Evolutionary conservation across 192 early-diverging fungal genomes (phyloP).

Genomic region (Thamnidium elegans): DNA sequence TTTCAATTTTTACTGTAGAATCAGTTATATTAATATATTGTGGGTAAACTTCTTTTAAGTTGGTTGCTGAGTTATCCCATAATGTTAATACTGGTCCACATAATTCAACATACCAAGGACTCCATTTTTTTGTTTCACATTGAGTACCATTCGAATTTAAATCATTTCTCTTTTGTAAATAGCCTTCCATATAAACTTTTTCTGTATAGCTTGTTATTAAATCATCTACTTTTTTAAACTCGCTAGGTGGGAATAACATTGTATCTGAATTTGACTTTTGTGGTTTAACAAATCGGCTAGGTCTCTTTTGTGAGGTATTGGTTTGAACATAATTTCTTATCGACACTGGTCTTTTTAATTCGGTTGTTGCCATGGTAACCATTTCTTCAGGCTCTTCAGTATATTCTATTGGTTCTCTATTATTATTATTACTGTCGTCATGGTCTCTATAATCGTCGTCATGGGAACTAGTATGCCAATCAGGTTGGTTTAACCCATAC

Average conservation of each 20-base stretch:
- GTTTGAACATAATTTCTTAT: constrained; percentile 4
- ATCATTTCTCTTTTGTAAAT: constrained; percentile 68
- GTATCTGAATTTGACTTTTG: constrained; percentile 1
- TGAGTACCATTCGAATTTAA: constrained; percentile 54
- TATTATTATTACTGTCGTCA: not conserved
- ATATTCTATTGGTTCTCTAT: too few relatives aligned
- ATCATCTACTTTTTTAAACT: constrained; percentile 44
- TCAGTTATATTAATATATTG: constrained; percentile 79
- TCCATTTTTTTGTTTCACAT: constrained; percentile 57
- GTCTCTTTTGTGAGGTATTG: constrained; percentile 5
- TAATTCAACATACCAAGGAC: constrained; percentile 72
- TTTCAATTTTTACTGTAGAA: constrained; percentile 58
- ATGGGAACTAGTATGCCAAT: constrained; percentile 14
- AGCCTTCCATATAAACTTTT: constrained; percentile 69
- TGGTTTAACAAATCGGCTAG: constrained; percentile 33
- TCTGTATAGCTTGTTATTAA: constrained; percentile 62
- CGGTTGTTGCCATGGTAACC: not conserved
- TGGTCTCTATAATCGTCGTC: constrained; percentile 3
- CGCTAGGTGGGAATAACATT: constrained; percentile 23
- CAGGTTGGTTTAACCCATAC: constrained; percentile 25
- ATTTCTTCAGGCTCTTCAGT: not conserved
- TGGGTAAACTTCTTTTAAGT: constrained; percentile 47
- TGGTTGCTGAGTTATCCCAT: constrained; percentile 42
- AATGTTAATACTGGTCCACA: constrained; percentile 68
- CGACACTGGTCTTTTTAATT: constrained; percentile 5